A percentile compares a stretch with the other conserved stretches of the same genome.
Conservation (phyloP, 2,329 filamentous ascomycete genomes). For the Gnomoniopsis sp. region DNA sequence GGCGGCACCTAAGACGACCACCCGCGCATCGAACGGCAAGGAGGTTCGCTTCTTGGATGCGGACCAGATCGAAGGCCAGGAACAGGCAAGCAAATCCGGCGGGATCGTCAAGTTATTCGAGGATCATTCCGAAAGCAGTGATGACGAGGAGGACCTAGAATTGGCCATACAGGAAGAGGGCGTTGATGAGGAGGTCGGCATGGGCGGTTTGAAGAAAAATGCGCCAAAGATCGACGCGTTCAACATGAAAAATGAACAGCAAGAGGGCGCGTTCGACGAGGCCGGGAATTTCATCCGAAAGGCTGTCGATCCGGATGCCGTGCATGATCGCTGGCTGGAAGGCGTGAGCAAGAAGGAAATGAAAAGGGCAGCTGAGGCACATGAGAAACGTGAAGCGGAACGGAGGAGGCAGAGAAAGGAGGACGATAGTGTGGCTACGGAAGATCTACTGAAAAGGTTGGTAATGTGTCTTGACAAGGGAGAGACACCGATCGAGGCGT, state of each 20-base stretch:
- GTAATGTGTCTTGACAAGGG: conserved; percentile 72
- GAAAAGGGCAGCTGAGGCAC: conserved; percentile 79
- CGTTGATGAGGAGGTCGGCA: conserved; percentile 84
- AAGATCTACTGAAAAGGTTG: conserved; percentile 70
- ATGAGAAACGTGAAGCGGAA: conserved; percentile 80
- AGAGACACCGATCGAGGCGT: conserved; percentile 84
- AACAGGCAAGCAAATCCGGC: conserved; percentile 67
- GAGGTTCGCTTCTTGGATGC: conserved; percentile 59
- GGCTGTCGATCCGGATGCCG: conserved; percentile 81
- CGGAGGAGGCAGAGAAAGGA: conserved; percentile 65
- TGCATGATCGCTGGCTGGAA: conserved; percentile 89
- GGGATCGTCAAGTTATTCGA: conserved; percentile 64
- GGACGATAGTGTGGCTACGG: conserved; percentile 85
- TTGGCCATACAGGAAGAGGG: conserved; percentile 72
- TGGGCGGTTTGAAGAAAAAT: conserved; percentile 86
- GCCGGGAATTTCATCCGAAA: conserved; percentile 89
- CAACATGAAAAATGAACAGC: conserved; percentile 86
- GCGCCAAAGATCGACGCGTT: conserved; percentile 95
- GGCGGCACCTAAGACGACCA: conserved; percentile 26
- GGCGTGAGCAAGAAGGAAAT: conserved; percentile 94
- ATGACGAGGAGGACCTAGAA: conserved; percentile 68
- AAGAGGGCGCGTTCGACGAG: conserved; percentile 90
- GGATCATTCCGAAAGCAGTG: conserved; percentile 44
- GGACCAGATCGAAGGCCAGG: conserved; percentile 73
- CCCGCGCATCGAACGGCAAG: conserved; percentile 57